phyloP scores from a whole-genome alignment of 306 rosid genomes.

The Cucumis hystrix region DNA sequence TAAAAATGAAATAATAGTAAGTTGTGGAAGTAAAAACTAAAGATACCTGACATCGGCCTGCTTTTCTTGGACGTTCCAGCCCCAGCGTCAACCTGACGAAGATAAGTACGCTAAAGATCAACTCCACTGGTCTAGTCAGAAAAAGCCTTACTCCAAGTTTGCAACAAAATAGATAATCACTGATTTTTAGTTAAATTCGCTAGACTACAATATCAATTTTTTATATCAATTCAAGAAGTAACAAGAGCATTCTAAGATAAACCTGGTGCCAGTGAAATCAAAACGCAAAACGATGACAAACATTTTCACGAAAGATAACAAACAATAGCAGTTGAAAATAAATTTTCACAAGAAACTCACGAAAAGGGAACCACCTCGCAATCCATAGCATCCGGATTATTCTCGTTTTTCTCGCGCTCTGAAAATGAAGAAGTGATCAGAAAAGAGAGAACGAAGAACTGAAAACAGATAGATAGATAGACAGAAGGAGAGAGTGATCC shows the following conservation, averaged over 20 bases:
- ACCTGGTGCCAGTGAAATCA: not conserved
- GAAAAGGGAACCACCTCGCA: constrained; percentile 25
- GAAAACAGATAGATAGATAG: not conserved
- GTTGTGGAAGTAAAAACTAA: not conserved
- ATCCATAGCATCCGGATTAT: constrained; percentile 28
- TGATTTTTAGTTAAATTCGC: not conserved
- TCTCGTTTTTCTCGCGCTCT: constrained; percentile 52
- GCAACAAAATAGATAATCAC: not conserved
- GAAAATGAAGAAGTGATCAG: not conserved
- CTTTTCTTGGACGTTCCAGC: constrained; percentile 54
- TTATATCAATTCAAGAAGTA: not conserved
- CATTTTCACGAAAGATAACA: not conserved
- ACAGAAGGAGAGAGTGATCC: not conserved
- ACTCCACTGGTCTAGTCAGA: constrained; percentile 7
- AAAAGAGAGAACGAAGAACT: not conserved
- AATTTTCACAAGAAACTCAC: not conserved
- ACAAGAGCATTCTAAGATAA: not conserved
- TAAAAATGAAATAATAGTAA: not conserved
- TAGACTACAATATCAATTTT: not conserved
- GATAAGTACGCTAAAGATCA: constrained; percentile 8
- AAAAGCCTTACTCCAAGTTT: not conserved
- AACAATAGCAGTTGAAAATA: not conserved
- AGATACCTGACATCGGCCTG: constrained; percentile 43
- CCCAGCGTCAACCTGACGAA: constrained; percentile 51
- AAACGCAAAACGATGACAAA: not conserved